Base-by-base conservation (phyloP, 75 land plant species). In the Cunninghamia lanceolata region DNA sequence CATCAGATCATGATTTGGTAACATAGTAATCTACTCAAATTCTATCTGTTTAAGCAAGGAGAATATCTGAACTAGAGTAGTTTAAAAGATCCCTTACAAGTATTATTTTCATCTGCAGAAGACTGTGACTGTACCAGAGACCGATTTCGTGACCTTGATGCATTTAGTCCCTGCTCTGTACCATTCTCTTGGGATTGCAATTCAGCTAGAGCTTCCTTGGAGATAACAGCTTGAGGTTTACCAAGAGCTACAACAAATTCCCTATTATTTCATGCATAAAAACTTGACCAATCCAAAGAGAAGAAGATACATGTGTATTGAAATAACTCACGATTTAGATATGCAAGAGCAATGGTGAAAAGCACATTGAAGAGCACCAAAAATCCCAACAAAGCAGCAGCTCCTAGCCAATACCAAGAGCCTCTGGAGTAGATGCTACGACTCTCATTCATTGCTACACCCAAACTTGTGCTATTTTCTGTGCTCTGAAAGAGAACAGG, bases 321-420 rank as follows among this genome's bases (percentile, higher is more conserved):
- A 45, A 80, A 45, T 40, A 70, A 86, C 97, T 91, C 90, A 95
- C 99, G 94, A 50, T 87, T 92, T 13, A 96, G 92, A 84, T 92
- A 95, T 77, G 88, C 91, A 66, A 96, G 93, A 16, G 94, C 88
- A 21, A 96, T 46, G 19, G 99, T 96, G 86, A 93, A 96, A 77
- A 95, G 90, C 16, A 93, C 56, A 87, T 96, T 96, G 88, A 96
- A 96, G 54, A 96, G 85, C 28, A 95, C 59, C 19, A 83, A 85
- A 86, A 93, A 96, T 43, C 94, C 97, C 6, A 91, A 25, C 40
- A 96, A 91, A 32, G 94, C 97, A 19, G 87, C 99, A 2, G 81
- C 89, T 15, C 95, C 98, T 70, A 96, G 88, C 98, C 98, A 96
- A 82, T 86, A 96, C 98, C 98, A 95, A 82, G 91, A 90, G 2